A percentile compares a stretch with the other conserved stretches of the same genome.
Conservation (phyloP, 2,329 filamentous ascomycete species). For the Epicoccum nigrum region DNA sequence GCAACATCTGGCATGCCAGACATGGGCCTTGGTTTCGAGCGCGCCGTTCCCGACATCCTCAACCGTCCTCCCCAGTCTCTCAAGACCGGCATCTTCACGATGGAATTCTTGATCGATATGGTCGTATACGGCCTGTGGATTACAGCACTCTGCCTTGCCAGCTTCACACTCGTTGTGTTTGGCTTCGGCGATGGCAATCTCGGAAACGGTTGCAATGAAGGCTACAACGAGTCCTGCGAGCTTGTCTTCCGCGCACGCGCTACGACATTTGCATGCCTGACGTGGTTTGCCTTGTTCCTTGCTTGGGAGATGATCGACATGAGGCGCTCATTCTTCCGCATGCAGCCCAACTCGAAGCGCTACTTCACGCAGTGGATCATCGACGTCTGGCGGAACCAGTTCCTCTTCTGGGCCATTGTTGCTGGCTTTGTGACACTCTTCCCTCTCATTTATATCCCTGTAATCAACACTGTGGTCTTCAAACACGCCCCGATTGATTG, state of each 20-base stretch:
- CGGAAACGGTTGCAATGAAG: constrained; percentile 44
- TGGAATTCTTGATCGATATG: constrained; percentile 48
- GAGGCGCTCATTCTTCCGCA: constrained; percentile 75
- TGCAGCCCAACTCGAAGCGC: constrained; percentile 67
- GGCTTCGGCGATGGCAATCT: constrained; percentile 43
- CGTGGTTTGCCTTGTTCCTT: constrained; percentile 77
- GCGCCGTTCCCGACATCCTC: constrained; percentile 78
- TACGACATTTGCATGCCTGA: constrained; percentile 75
- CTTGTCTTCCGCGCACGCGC: constrained; percentile 63
- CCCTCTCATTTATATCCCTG: constrained; percentile 67
- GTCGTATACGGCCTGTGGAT: constrained; percentile 48
- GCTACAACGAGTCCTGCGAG: constrained; percentile 40
- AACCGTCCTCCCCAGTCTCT: constrained; percentile 72
- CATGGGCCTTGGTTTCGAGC: constrained; percentile 84
- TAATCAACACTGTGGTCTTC: constrained; percentile 69
- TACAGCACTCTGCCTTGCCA: constrained; percentile 37
- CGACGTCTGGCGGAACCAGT: constrained; percentile 74
- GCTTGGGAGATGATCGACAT: constrained; percentile 80
- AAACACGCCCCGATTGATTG: constrained; percentile 69
- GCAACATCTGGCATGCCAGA: constrained; percentile 80
- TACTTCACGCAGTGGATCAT: constrained; percentile 64
- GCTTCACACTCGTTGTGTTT: constrained; percentile 46
- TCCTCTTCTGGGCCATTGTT: constrained; percentile 58
- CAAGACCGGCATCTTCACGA: constrained; percentile 48
- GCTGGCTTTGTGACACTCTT: constrained; percentile 55